Evolutionary conservation across 768 basidiomycete genomes (phyloP), one percentile per base, ranked within the genome.

Genomic region (Inosperma sp.): DNA sequence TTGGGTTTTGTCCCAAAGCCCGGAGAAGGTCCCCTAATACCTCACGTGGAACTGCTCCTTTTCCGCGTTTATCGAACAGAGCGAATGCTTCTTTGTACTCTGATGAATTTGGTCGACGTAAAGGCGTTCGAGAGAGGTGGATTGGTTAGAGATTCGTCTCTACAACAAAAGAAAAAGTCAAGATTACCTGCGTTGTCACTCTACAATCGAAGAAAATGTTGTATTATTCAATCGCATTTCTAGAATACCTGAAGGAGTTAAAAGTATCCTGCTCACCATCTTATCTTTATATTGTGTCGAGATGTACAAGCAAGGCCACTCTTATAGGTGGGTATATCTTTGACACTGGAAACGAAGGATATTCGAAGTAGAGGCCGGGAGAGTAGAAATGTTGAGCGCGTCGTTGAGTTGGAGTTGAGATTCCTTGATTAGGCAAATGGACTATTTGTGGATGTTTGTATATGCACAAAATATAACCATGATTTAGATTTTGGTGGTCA

Each of bases 71-170:
- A 74, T 99, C 96, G 68, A 97, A 98, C 26, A 99, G 83, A 37
- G 96, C 93, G 62, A 97, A 97, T 2, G 94, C 94, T 69, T 97
- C 93, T 63, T 92, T 91, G 77, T 94, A 94, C 71, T 94, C 93
- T 90, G 57, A n/a, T n/a, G 12, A 29, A n/a, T 14, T 44, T 29
- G 29, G 27, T 45, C 23, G 33, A 31, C 12, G 12, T 13, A 26
- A n/a, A 5, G 16, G 70, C n/a, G 35, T 43, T 12, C 36, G 17
- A 23, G 46, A 48, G 37, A 49, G 21, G 27, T 48, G 6, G 53
- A 47, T 26, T 56, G 21, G 41, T 42, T 29, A 45, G 2, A 5
- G 13, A 31, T 10, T 6, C n/a, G 17, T 21, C 12, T 34, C 10
- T n/a, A 17, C 9, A 34, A 2, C 25, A n/a, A n/a, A n/a, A n/a